Base-by-base conservation (phyloP, 140 eudicot genomes). In the Erigeron philadelphicus region DNA sequence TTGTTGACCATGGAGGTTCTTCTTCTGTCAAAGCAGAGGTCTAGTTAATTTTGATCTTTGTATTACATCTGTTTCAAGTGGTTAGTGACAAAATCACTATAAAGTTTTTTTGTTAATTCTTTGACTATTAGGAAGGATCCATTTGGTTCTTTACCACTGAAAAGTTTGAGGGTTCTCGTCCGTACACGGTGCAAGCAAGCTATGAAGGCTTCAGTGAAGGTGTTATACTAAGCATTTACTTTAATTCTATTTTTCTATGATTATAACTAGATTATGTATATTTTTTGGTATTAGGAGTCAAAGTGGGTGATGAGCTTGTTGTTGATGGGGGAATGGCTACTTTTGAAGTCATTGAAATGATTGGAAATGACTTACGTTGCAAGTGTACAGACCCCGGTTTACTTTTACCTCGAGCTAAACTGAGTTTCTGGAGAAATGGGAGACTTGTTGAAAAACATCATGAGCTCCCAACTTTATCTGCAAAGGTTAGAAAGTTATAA, bases 251-350 rank as follows among this genome's bases (percentile, higher is more conserved):
- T 41, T 44, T 16, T 16, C 0, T 46, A 54, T 68, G 11, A 47
- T 35, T 71, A 17, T 60, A 43, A 31, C 0, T 17, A 8, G 15
- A 62, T 41, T 62, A 0, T 62, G 41, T 15, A 43, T 54, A 38
- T 54, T 9, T 41, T 58, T 55, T 58, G 31, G 55, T 66, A 48
- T 74, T 71, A 86, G 96, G 88, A 66, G 67, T 84, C 7, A 63
- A 74, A 70, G 82, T 76, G 55, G 96, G 96, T 7, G 90, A 89
- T 66, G 88, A 78, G 44, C 76, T 89, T 63, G 84, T 89, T 23
- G 78, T 89, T 56, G 96, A 89, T 81, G 96, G 96, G 61, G 95
- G 96, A 60, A 86, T 89, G 96, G 90, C 87, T 1, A 82, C 84
- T 0, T 89, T 87, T 76, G 78, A 86, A 66, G 96, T 89, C 7